Base-by-base conservation (phyloP, 352 stramenopile genomes). In the Globisporangium barbulae region DNA sequence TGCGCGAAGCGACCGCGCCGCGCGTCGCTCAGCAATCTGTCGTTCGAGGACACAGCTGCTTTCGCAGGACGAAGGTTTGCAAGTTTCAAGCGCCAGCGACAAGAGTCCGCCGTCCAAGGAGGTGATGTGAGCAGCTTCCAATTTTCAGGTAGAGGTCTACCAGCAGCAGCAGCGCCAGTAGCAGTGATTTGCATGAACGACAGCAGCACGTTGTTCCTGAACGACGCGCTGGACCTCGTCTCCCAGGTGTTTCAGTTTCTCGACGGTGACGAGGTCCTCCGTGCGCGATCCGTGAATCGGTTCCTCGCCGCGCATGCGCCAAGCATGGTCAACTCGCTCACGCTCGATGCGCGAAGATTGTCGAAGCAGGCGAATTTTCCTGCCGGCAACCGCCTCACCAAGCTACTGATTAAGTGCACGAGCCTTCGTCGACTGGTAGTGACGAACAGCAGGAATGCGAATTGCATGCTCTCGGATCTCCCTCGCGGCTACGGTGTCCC, bases 211-310 rank as follows among this genome's bases (percentile, higher is more conserved):
- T 17, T 83, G 35, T 73, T 86, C 10, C 65, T 87, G 2, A 76
- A 79, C 49, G 74, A 79, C 65, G 85, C 89, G 52, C 63, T 79
- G 48, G 75, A 91, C 53, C 53, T 91, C 5, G 42, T 91, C 31
- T 65, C 64, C 13, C 73, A 83, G n/a, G 72, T 89, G 15, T 89
- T 81, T 58, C 71, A 64, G 21, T 91, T 80, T 49, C 59, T 90
- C 15, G 77, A 83, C 21, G 80, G 80, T 28, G 62, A 59, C n/a
- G 75, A 88, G 31, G 65, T 81, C 33, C 55, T 87, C 48, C 71
- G 72, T 1, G 78, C 63, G 52, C 72, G 77, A 19, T 62, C 64
- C 0, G 71, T 91, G 25, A 86, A 78, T 69, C 76, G 71, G 17
- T 88, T 88, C 31, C 65, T 91, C 61, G 71, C 70, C 2, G 37